Evolutionary conservation across 495 filamentous ascomycete genomes (phyloP).

Genomic region (Cetradonia linearis): DNA sequence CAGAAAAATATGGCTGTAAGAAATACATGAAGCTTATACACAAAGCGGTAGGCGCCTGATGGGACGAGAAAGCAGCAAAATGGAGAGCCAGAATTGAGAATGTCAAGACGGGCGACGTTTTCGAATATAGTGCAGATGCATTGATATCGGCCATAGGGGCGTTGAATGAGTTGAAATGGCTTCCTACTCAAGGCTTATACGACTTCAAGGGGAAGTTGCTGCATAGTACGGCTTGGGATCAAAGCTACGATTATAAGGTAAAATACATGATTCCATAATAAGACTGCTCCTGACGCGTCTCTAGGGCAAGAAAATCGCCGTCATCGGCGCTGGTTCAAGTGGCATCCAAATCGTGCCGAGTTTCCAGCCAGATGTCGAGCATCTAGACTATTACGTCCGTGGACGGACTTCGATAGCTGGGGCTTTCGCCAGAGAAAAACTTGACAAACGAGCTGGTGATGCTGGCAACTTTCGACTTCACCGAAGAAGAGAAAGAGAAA

Average conservation of each 20-base stretch:
- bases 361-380: conserved; percentile 45
- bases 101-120: conserved; percentile 32
- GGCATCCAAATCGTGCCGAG: conserved; percentile 47
- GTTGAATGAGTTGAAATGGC: conserved; percentile 47
- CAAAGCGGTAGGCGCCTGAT: conserved; percentile 42
- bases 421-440: conserved; percentile 36
- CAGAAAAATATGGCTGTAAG: conserved; percentile 51
- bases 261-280: neutral
- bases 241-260: conserved; percentile 30
- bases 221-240: conserved; percentile 48
- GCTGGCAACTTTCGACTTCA: conserved; percentile 8
- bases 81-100: conserved; percentile 43
- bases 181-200: conserved; percentile 41
- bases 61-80: conserved; percentile 40
- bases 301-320: conserved; percentile 45
- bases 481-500: conserved; percentile 14
- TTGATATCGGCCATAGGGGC: conserved; percentile 50
- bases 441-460: neutral
- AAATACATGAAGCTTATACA: conserved; percentile 42
- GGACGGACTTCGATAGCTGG: conserved; percentile 62
- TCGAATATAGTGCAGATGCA: conserved; percentile 46
- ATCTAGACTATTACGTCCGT: conserved; percentile 56
- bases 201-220: conserved; percentile 40
- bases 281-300: neutral
- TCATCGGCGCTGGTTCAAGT: conserved; percentile 51